Conservation (phyloP, 192 early-diverging fungal genomes). For the Umbelopsis sp. region DNA sequence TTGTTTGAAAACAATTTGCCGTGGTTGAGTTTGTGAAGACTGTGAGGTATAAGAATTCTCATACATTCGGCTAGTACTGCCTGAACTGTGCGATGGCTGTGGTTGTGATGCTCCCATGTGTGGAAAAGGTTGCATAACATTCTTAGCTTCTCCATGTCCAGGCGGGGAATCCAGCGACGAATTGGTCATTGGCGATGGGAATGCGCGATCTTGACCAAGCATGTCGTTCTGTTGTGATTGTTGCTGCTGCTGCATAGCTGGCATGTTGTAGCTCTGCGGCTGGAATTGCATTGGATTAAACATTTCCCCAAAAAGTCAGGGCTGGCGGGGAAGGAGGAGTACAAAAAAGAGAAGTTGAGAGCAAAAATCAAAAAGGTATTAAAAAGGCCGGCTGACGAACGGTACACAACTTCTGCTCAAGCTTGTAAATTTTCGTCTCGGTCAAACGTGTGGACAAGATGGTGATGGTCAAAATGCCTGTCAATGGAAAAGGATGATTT, state of each 20-base stretch:
- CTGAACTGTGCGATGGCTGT: not conserved
- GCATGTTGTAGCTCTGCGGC: slow-evolving; percentile 9
- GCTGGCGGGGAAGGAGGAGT: not conserved
- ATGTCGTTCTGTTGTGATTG: slow-evolving; percentile 7
- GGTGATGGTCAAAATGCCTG: not conserved
- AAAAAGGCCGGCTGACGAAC: not conserved
- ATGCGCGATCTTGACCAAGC: slow-evolving; percentile 8
- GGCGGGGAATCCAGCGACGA: slow-evolving; percentile 33
- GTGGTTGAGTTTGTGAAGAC: slow-evolving; percentile 11
- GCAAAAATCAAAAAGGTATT: not conserved
- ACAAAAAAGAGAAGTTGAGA: not conserved
- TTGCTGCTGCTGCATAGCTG: slow-evolving; percentile 10
- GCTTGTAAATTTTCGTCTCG: not conserved
- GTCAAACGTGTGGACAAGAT: not conserved
- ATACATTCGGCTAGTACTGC: not conserved
- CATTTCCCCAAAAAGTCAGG: slow-evolving; percentile 7
- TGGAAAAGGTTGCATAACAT: slow-evolving; percentile 2
- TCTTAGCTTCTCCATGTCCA: slow-evolving; percentile 10
- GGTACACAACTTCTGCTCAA: not conserved
- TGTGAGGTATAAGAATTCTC: slow-evolving; percentile 8
- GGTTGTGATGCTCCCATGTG: not conserved
- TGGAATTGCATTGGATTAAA: slow-evolving; percentile 19
- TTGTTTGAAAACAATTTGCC: slow-evolving; percentile 15
- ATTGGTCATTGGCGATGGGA: slow-evolving; percentile 32
- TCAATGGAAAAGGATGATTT: not conserved